phyloP scores from a whole-genome alignment of 306 rosid species.

The Begonia masoniana region DNA sequence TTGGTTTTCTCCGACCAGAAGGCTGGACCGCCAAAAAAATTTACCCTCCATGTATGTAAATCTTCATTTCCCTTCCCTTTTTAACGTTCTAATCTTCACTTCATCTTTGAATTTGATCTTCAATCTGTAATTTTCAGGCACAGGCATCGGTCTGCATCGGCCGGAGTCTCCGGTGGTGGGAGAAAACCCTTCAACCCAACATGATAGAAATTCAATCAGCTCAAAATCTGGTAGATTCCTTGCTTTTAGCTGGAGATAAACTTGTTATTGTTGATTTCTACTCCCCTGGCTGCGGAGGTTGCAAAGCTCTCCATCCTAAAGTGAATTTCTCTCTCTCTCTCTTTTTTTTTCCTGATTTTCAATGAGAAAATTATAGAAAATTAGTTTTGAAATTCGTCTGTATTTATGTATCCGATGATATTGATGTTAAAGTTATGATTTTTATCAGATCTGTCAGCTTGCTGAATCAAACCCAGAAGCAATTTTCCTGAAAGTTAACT shows the following conservation, averaged over 20 bases:
- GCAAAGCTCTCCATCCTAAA: slow-evolving; percentile 85
- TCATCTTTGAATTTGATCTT: background rate
- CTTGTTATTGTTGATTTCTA: slow-evolving; percentile 67
- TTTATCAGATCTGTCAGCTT: slow-evolving; percentile 67
- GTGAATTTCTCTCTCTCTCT: slow-evolving; percentile 12
- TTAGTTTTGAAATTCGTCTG: background rate
- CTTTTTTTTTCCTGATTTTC: background rate
- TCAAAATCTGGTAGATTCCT: slow-evolving; percentile 40
- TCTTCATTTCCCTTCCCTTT: background rate
- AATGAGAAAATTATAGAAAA: background rate
- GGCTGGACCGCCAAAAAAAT: slow-evolving; percentile 13
- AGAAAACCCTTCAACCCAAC: slow-evolving; percentile 45
- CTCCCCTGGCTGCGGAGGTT: slow-evolving; percentile 93
- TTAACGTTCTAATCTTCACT: background rate
- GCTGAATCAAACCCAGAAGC: slow-evolving; percentile 55
- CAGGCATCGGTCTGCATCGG: slow-evolving; percentile 44
- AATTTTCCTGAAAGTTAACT: slow-evolving; percentile 53
- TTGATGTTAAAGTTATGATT: slow-evolving; percentile 3
- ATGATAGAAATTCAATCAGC: slow-evolving; percentile 72
- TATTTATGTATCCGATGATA: slow-evolving; percentile 1
- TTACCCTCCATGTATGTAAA: slow-evolving; percentile 34
- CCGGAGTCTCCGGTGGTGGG: slow-evolving; percentile 66
- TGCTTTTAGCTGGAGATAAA: slow-evolving; percentile 61
- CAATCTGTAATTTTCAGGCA: slow-evolving; percentile 25
- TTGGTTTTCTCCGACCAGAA: slow-evolving; percentile 18